Evolutionary conservation across 345 rosid species (phyloP), one percentile per base, ranked within the genome.

Genomic region (Arabis hirsuta): DNA sequence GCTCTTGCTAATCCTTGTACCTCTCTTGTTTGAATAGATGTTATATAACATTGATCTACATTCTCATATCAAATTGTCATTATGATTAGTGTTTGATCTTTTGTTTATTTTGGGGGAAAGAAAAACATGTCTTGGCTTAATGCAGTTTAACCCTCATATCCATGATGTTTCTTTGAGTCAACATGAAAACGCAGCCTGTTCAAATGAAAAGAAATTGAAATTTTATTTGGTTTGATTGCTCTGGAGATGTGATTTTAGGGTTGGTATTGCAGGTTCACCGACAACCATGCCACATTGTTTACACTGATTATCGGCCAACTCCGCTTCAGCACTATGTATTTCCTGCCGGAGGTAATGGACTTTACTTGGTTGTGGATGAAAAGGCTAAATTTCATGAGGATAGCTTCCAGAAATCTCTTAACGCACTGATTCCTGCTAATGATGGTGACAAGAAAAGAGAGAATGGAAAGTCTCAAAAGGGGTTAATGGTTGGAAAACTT

Each of bases 261-360:
- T 32, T 62, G 45, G 38, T 54, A 44, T 52, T 83, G 51, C 86
- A 95, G 99, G 97, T 95, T 56, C 99, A 95, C 80, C 81, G 73
- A 50, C 99, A 91, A 68, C 99, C 99, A 12, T 95, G 99, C 76
- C 96, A 91, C 81, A 95, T 95, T 76, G 97, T 95, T 51, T 95
- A 95, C 81, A 95, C 99, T 5, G 99, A 95, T 80, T 95, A 95
- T 84, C 89, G 98, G 46, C 99, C 99, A 62, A 95, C 99, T 52
- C 99, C 99, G 13, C 96, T 95, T 77, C 96, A 90, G 79, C 99
- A 95, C 77, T 95, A 95, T 73, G 73, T 95, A 65, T 95, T 91
- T 72, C 99, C 98, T 76, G 83, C 98, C 11, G 98, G 99, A 64
- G 92, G 96, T 51, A 91, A 81, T 71, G 99, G 99, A 60, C 84